Conservation (phyloP, 1,139 yeast genomes). For the Scheffersomyces illinoinensis region DNA sequence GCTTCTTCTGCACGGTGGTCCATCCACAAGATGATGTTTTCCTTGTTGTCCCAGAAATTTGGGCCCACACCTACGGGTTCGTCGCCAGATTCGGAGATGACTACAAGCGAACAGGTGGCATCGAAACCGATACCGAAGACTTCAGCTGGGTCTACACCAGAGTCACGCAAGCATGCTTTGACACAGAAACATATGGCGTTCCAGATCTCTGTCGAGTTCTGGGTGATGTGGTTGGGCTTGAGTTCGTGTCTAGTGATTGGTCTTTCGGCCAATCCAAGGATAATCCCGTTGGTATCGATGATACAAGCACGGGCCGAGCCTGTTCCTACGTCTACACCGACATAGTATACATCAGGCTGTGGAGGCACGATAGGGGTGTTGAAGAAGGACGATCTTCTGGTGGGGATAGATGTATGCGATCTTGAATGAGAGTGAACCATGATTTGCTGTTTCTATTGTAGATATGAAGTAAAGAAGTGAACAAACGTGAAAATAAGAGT, state of each 20-base stretch:
- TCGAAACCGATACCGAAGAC: conserved; percentile 93
- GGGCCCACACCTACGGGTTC: conserved; percentile 91
- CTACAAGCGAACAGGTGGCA: conserved; percentile 95
- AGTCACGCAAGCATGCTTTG: conserved; percentile 66
- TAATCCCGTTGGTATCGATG: conserved; percentile 80
- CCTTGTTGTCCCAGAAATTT: conserved; percentile 67
- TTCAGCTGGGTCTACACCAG: conserved; percentile 64
- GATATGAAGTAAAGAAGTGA: not conserved
- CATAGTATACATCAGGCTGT: conserved; percentile 59
- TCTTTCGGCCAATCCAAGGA: conserved; percentile 76
- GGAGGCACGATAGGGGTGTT: conserved; percentile 42
- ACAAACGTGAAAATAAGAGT: not conserved
- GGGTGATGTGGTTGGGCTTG: conserved; percentile 72
- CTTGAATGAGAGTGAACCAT: conserved; percentile 7
- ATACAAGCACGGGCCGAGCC: conserved; percentile 96
- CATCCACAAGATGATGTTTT: conserved; percentile 95
- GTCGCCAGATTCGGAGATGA: conserved; percentile 63
- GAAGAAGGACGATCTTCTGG: conserved; percentile 41
- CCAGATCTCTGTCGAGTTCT: conserved; percentile 94
- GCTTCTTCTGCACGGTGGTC: conserved; percentile 95
- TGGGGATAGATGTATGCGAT: conserved; percentile 42
- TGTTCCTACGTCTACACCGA: conserved; percentile 97
- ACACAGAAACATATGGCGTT: conserved; percentile 82
- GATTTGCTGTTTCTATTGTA: not conserved
- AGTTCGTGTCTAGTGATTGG: conserved; percentile 77